A percentile compares a stretch with the other conserved stretches of the same genome.
These are phyloP conservation scores for Solioccasus polychromus DNA, from an alignment of 768 basidiomycete genomes.

Conservation along the genomic window DNA sequence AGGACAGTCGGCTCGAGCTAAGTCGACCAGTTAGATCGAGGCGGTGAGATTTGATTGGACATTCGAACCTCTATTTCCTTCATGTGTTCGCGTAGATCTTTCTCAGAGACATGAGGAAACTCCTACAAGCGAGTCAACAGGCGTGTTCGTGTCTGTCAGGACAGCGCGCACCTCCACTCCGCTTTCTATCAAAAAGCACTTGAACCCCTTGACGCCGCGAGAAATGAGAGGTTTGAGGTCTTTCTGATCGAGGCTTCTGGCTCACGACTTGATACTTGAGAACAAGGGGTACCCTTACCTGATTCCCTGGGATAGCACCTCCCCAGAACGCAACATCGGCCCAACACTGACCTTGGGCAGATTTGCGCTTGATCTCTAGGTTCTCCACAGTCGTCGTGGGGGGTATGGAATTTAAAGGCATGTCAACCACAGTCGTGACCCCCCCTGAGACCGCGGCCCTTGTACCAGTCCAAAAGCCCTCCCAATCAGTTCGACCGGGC, in stretches of 20 bases:
- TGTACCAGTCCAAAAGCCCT: constrained; percentile 92
- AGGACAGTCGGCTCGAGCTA: constrained; percentile 71
- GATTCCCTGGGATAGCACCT: constrained; percentile 90
- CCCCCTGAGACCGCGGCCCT: constrained; percentile 89
- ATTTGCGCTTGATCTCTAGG: constrained; percentile 65
- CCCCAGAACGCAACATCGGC: constrained; percentile 82
- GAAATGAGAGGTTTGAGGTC: constrained; percentile 74
- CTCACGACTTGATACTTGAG: no score
- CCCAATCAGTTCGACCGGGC: constrained; percentile 91
- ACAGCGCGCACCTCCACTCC: constrained; percentile 73
- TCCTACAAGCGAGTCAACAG: constrained; percentile 51
- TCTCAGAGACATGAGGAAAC: constrained; percentile 82
- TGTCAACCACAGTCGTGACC: constrained; percentile 94
- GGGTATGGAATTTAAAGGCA: constrained; percentile 97
- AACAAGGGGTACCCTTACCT: constrained; percentile 42
- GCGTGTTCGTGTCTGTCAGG: constrained; percentile 2
- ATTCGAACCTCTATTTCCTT: constrained; percentile 60
- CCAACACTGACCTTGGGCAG: constrained; percentile 69
- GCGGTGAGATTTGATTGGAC: background rate
- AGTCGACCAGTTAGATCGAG: constrained; percentile 7
- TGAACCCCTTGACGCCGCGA: constrained; percentile 91
- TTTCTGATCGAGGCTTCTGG: no score
- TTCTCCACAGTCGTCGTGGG: constrained; percentile 87
- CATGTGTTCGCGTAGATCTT: constrained; percentile 71
- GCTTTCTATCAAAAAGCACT: constrained; percentile 94